A percentile compares a stretch with the other conserved stretches of the same genome.
Conservation (phyloP, 306 rosid genomes). For the Biancaea sappan region DNA sequence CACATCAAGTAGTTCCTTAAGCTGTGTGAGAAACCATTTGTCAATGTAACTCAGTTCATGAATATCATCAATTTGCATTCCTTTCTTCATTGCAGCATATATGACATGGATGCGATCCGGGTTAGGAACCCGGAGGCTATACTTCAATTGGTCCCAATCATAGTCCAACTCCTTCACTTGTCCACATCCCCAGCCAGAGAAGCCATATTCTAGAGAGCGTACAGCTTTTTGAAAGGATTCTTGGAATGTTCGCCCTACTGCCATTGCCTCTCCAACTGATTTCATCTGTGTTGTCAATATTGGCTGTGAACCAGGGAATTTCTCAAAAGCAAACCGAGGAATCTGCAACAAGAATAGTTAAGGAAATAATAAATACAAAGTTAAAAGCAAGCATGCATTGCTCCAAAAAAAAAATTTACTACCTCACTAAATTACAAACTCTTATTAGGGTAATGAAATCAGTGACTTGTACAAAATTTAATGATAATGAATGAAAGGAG, state of each 20-base stretch:
- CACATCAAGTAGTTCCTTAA: conserved; percentile 82
- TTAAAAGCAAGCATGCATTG: conserved; percentile 10
- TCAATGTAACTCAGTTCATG: conserved; percentile 81
- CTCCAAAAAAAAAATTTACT: conserved; percentile 5
- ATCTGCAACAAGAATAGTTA: conserved; percentile 62
- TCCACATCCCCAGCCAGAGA: conserved; percentile 89
- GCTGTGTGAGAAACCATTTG: conserved; percentile 91
- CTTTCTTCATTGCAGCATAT: conserved; percentile 96
- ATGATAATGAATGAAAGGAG: not conserved
- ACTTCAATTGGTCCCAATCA: conserved; percentile 90
- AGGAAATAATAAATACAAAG: conserved; percentile 9
- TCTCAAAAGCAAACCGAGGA: conserved; percentile 96
- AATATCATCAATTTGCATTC: conserved; percentile 84
- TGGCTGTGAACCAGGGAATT: conserved; percentile 98
- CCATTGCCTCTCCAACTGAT: conserved; percentile 97
- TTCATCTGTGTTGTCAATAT: conserved; percentile 95
- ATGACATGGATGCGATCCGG: conserved; percentile 91
- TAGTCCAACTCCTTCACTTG: conserved; percentile 74
- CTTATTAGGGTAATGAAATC: not conserved
- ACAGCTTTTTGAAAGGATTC: conserved; percentile 97
- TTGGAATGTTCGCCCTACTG: conserved; percentile 92
- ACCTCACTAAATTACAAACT: conserved; percentile 22
- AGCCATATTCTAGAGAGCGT: conserved; percentile 87
- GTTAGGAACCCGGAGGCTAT: conserved; percentile 87
- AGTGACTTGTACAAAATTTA: not conserved